Evolutionary conservation across 805 yeast species (phyloP), one percentile per base, ranked within the genome.

Genomic region (Lachancea kluyveri): DNA sequence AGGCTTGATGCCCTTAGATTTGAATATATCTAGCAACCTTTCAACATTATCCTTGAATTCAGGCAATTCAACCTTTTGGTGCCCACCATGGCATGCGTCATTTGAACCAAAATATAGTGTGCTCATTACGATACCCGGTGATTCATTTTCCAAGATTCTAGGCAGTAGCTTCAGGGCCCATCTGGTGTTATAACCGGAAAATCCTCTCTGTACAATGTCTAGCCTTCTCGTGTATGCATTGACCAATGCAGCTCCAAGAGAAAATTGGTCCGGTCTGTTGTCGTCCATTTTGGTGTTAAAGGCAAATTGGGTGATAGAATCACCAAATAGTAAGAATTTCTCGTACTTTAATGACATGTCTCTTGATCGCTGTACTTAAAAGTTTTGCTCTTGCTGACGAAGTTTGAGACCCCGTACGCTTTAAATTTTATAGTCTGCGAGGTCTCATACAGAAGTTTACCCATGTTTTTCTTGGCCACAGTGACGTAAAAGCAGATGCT

Each of bases 81-180:
- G 46, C 4, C 68, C 68, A 1, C 50, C 62, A 6, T 59, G 41
- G 3, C 71, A 66, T 0, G 80, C 67, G 53, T 87, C 96, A 49
- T 87, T 87, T 9, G 95, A 72, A 4, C 96, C 96, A 45, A 84
- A 75, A 50, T 81, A 86, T 2, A 86, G 59, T 8, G 77, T 72
- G 37, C 75, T 63, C 8, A 67, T 41, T 3, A 41, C 57, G 30
- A 74, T 59, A 5, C 46, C 60, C 1, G 55, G 62, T 28, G 70
- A 57, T 39, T 77, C 83, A 4, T 55, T 46, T 14, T 67, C 61
- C 20, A 85, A 54, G 8, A 79, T 59, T 24, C 63, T 57, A n/a
- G 72, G 72, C 4, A 72, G 45, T 4, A 83, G 43, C 28, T 64
- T 56, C 7, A 63, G 47, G 0, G 73, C 86, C 59, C 77, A 77